These are phyloP conservation scores for Ambrosia trifida DNA, from an alignment of 129 eudicot species.

Conservation along the genomic window DNA sequence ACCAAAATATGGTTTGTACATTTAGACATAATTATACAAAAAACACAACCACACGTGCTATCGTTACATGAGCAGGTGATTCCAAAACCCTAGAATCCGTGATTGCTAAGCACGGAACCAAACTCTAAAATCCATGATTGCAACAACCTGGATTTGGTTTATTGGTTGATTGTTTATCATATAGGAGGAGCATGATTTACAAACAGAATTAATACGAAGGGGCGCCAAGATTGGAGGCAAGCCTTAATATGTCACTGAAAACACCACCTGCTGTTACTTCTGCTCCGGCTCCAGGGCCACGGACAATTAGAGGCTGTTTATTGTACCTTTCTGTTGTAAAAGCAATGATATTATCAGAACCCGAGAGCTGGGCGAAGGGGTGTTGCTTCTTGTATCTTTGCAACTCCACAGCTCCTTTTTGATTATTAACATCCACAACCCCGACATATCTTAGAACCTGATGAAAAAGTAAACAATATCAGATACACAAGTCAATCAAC, in stretches of 20 bases:
- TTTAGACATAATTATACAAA: neutral
- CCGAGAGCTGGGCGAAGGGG: constrained; percentile 97
- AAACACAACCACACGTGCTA: neutral
- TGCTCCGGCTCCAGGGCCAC: constrained; percentile 99
- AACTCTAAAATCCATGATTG: constrained; percentile 18
- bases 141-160: constrained; percentile 6
- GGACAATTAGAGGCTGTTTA: constrained; percentile 85
- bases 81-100: neutral
- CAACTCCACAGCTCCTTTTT: constrained; percentile 73
- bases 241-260: constrained; percentile 86
- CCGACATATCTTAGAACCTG: constrained; percentile 96
- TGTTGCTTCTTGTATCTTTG: constrained; percentile 78
- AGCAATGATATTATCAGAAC: constrained; percentile 93
- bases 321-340: constrained; percentile 89
- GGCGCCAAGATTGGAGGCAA: constrained; percentile 95
- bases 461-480: neutral
- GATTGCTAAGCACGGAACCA: neutral
- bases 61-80: neutral
- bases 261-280: constrained; percentile 99
- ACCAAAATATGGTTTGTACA: neutral
- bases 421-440: constrained; percentile 82
- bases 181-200: constrained; percentile 7
- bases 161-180: neutral
- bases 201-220: constrained; percentile 55
- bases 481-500: neutral